Evolutionary conservation across 1,139 yeast genomes (phyloP), one percentile per base, ranked within the genome.

Genomic region (Candida glucosophila): DNA sequence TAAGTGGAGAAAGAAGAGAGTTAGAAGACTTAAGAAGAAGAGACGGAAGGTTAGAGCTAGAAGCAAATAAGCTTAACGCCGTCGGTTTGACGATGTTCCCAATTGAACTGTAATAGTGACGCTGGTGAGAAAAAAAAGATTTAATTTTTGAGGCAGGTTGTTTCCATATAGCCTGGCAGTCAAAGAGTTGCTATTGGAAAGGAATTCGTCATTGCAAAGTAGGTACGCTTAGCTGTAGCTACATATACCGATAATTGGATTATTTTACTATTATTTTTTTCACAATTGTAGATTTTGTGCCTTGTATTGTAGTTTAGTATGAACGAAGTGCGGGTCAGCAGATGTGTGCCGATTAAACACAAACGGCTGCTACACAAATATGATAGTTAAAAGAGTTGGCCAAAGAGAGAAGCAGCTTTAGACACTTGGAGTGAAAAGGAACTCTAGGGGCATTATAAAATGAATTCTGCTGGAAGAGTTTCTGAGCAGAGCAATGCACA

Each of bases 11-110:
- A 86, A 86, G 81, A 86, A 86, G 93, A 85, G 96, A 85, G 93
- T 80, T 71, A 85, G 96, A 83, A 83, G 95, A 83, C 83, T 86
- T 64, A 86, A 86, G 81, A 82, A 95, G 79, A 86, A 86, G 93
- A 81, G 96, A 80, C 94, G 96, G 94, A 85, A 85, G 93, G 95
- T 86, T 58, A 82, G 96, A 82, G 96, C 96, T 70, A 83, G 96
- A 83, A 79, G 90, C 74, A 80, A 80, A 78, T 80, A 78, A 78
- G 73, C 81, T 77, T 7, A n/a, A 7, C 12, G 12, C 21, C 13
- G 12, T 19, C 12, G 21, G 12, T 10, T 7, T 19, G 18, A n/a
- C 18, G 8, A n/a, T n/a, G n/a, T n/a, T n/a, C n/a, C n/a, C n/a
- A n/a, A n/a, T n/a, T n/a, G n/a, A n/a, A n/a, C n/a, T n/a, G n/a